Base-by-base conservation (phyloP, 1,284 basidiomycete species). In the Microbotryum lychnidis-dioicae region DNA sequence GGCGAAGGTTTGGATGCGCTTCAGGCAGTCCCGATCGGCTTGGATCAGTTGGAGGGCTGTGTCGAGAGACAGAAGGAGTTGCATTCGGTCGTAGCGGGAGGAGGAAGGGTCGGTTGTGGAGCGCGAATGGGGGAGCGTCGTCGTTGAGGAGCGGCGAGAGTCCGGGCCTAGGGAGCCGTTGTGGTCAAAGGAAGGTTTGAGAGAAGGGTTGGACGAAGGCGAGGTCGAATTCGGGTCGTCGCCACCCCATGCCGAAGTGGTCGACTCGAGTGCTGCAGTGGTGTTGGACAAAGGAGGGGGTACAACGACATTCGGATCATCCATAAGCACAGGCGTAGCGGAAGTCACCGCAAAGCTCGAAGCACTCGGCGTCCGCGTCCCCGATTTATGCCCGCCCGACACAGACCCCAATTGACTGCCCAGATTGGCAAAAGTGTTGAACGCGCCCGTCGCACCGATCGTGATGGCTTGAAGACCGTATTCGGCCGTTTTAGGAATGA, bases 1-100 rank as follows among this genome's bases (percentile, higher is more conserved):
- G 0, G 81, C 79, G 74, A 96, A 98, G 3, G 87, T 91, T 74
- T 97, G 91, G 3, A 91, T 85, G 10, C 94, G 83, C 75, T 97
- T 97, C 54, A 96, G 80, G 0, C 86, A 83, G 64, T 97, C 91
- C 56, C 93, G 86, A 70, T 91, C 85, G 0, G 88, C 85, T 68
- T 97, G 91, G 61, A 98, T 94, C 33, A 97, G 81, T 71, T 94
- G 87, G 0, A 98, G 79, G 0, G 91, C 91, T 2, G 87, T 83
- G 72, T 97, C 92, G 5, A 98, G 82, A 2, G 91, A 96, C 4
- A 98, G 84, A 1, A 97, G 79, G 4, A 94, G 80, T 68, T 97
- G 91, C 12, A 97, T 57, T 1, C 67, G 67, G 53, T 68, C 66
- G 62, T 69, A 69, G 4, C 62, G 55, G 56, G 72, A 61, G 23